Evolutionary conservation across 2,329 filamentous ascomycete genomes (phyloP).

Genomic region (Cladorrhinum sp.): DNA sequence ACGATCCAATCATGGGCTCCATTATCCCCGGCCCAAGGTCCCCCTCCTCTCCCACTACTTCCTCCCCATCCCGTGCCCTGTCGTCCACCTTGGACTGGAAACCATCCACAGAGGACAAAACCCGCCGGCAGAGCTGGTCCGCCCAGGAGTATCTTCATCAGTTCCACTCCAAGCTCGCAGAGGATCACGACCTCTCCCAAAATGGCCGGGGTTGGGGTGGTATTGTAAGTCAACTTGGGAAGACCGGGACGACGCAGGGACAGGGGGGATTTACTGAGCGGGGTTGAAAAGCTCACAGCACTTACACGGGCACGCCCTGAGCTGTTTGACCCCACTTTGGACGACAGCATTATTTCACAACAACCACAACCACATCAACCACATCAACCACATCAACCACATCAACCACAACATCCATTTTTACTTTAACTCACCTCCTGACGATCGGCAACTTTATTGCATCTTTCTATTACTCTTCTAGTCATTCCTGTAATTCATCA

Average conservation of each 20-base stretch:
- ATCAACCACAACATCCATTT: too few relatives aligned
- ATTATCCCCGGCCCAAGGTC: background rate
- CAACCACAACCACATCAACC: too few relatives aligned
- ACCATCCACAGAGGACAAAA: slow-evolving; percentile 36
- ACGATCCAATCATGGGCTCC: slow-evolving; percentile 1
- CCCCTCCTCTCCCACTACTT: slow-evolving; percentile 20
- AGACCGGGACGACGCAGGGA: too few relatives aligned
- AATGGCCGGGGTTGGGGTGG: slow-evolving; percentile 39
- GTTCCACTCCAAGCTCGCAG: slow-evolving; percentile 50
- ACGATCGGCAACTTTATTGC: too few relatives aligned
- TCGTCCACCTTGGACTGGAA: slow-evolving; percentile 43
- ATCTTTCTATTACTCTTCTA: too few relatives aligned
- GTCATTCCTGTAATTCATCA: too few relatives aligned
- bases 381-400: too few relatives aligned
- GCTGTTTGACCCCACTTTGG: too few relatives aligned
- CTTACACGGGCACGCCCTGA: background rate
- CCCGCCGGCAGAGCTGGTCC: slow-evolving; percentile 50
- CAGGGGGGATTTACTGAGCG: slow-evolving; percentile 20
- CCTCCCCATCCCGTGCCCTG: slow-evolving; percentile 38
- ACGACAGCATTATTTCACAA: too few relatives aligned
- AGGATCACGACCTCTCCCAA: slow-evolving; percentile 30
- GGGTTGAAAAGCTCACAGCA: background rate
- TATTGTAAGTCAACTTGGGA: too few relatives aligned
- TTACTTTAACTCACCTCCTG: too few relatives aligned
- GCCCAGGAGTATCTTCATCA: slow-evolving; percentile 53